Base-by-base conservation (phyloP, 805 yeast species). In the Spathaspora sp. region DNA sequence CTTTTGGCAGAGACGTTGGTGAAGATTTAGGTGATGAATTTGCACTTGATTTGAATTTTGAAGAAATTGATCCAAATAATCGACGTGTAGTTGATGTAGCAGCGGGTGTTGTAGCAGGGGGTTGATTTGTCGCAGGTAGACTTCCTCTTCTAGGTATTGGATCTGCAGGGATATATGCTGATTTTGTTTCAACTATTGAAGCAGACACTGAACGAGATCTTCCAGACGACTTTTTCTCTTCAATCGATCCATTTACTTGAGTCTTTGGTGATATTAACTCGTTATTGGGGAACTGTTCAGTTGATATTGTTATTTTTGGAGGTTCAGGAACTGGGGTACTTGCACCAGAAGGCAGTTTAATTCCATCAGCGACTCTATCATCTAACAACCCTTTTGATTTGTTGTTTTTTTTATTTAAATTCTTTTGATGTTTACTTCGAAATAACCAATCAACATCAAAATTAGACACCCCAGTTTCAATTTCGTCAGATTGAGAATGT, bases 401-500 rank as follows among this genome's bases (percentile, higher is more conserved):
- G 3, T 35, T 48, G 47, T 62, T 68, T 67, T 68, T 63, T 57
- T 73, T 77, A n/a, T 78, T 79, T 42, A 78, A 69, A 47, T 78
- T 61, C 55, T 79, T 82, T 68, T 80, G 82, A 42, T 85, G 83
- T 62, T 85, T 85, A n/a, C 92, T 92, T 59, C 90, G 75, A 62
- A 87, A 87, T 26, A 88, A 72, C 96, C 96, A 88, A 61, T 87
- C 96, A 11, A 88, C 91, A 58, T 87, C 93, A 44, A 88, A 86
- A 59, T 85, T 83, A 48, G 86, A 72, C 2, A 83, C 88, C 4
- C 88, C 87, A 8, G 78, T 66, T 20, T 70, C 75, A 7, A 40
- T 47, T 16, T 51, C 48, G 6, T 51, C 53, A 32, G 40, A 35
- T 11, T 35, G 40, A 14, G 40, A 31, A 31, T 8, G 35, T 31